Evolutionary conservation across 23 red algal genomes (phyloP), one percentile per base, ranked within the genome.

Genomic region (Gracilariopsis chorda): DNA sequence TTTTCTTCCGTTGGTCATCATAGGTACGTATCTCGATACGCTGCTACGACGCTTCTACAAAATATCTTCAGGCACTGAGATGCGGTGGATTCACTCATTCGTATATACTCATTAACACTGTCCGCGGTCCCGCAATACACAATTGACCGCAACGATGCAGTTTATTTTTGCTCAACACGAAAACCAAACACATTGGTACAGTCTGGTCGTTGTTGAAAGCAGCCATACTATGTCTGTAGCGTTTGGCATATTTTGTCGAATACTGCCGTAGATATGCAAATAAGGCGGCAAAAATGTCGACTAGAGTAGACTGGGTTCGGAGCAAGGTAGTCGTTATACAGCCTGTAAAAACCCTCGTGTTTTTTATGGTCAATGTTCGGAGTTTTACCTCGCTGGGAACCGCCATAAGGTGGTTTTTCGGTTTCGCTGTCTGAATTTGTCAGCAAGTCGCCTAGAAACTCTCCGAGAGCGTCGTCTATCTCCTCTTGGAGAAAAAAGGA

Each of bases 261-360:
- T 32, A 63, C 56, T 23, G 17, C 80, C 27, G 16, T n/a, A 32
- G 59, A 68, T 32, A 84, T 47, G 27, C 80, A 35, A 42, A 65
- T 7, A 39, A 51, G 52, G 25, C 80, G 51, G 6, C 34, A 19
- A 63, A 84, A 65, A 44, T 62, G 52, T 19, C n/a, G 17, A 44
- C 34, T 27, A 42, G 9, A 62, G 80, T 68, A 68, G n/a, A 68
- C 55, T 20, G 80, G 80, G 33, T 30, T 35, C 16, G 34, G 19
- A 43, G 32, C 51, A 43, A 65, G 35, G 80, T 84, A 84, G 55
- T 68, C 80, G 59, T 44, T n/a, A 68, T 84, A 65, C 40, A 84
- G 43, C n/a, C n/a, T n/a, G n/a, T n/a, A n/a, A n/a, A n/a, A n/a
- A n/a, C n/a, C n/a, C n/a, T n/a, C n/a, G n/a, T n/a, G n/a, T n/a